phyloP scores from a whole-genome alignment of 1,139 yeast genomes.

The Meyerozyma guilliermondii region DNA sequence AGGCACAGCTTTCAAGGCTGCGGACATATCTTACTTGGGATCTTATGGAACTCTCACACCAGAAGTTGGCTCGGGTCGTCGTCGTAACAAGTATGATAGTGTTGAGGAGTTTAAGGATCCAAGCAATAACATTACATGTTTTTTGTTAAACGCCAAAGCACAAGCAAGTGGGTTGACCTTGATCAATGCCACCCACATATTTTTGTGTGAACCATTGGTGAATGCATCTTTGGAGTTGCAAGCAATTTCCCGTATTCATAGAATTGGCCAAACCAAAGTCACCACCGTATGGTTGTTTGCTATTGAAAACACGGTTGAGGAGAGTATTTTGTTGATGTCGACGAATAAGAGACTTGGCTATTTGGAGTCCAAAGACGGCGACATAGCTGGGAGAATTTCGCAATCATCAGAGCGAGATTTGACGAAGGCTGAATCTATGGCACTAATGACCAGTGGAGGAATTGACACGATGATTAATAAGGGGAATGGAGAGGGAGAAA shows the following conservation, averaged over 20 bases:
- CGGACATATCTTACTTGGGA: slow-evolving; percentile 49
- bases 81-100: slow-evolving; percentile 30
- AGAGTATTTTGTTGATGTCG: slow-evolving; percentile 63
- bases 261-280: slow-evolving; percentile 79
- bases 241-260: slow-evolving; percentile 85
- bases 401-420: slow-evolving; percentile 18
- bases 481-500: slow-evolving; percentile 47
- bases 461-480: slow-evolving; percentile 38
- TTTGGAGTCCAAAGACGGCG: slow-evolving; percentile 12
- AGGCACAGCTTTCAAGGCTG: slow-evolving; percentile 59
- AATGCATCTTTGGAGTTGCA: slow-evolving; percentile 84
- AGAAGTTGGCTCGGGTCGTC: slow-evolving; percentile 26
- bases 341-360: slow-evolving; percentile 46
- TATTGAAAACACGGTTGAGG: slow-evolving; percentile 83
- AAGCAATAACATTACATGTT: slow-evolving; percentile 60
- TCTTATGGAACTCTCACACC: slow-evolving; percentile 34
- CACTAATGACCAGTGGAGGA: slow-evolving; percentile 34
- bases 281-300: slow-evolving; percentile 93
- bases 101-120: slow-evolving; percentile 66
- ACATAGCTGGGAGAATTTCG: slow-evolving; percentile 1
- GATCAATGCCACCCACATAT: slow-evolving; percentile 87
- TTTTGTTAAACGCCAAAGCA: slow-evolving; percentile 76
- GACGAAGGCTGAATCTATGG: slow-evolving; percentile 31
- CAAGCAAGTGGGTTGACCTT: slow-evolving; percentile 89
- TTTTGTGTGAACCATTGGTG: slow-evolving; percentile 87